These are phyloP conservation scores for Lachnellula subtilissima DNA, from an alignment of 2,329 filamentous ascomycete genomes.

Conservation along the genomic window DNA sequence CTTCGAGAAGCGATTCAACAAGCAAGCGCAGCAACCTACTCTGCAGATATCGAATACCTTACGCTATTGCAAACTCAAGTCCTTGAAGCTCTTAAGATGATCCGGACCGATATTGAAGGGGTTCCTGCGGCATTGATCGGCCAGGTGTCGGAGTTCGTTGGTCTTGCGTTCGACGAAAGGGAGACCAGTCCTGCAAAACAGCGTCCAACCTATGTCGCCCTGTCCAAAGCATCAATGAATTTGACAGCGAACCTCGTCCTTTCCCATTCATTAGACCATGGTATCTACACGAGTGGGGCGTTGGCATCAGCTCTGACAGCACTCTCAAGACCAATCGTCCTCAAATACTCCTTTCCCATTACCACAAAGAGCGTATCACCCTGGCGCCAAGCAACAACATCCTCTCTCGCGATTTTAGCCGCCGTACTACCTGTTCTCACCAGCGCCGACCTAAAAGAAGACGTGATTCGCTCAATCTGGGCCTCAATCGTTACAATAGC, in stretches of 20 bases:
- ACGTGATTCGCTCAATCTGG: slow-evolving; percentile 61
- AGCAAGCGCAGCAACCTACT: slow-evolving; percentile 63
- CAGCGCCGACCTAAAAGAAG: slow-evolving; percentile 42
- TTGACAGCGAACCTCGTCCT: slow-evolving; percentile 59
- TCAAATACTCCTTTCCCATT: slow-evolving; percentile 76
- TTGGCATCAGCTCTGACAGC: slow-evolving; percentile 61
- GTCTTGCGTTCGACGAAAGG: slow-evolving; percentile 56
- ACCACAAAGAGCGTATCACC: slow-evolving; percentile 66
- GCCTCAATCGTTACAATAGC: slow-evolving; percentile 58
- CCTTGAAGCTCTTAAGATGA: slow-evolving; percentile 60
- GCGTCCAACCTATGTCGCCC: slow-evolving; percentile 79
- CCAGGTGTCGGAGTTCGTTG: slow-evolving; percentile 65
- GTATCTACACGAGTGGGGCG: slow-evolving; percentile 66
- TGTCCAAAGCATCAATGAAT: slow-evolving; percentile 77
- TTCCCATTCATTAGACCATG: slow-evolving; percentile 54
- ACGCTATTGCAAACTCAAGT: slow-evolving; percentile 69
- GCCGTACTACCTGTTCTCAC: slow-evolving; percentile 58
- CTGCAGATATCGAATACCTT: slow-evolving; percentile 66
- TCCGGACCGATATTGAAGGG: slow-evolving; percentile 60
- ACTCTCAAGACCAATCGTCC: slow-evolving; percentile 62
- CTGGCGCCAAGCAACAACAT: slow-evolving; percentile 76
- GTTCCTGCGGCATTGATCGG: slow-evolving; percentile 64
- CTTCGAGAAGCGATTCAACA: slow-evolving; percentile 66
- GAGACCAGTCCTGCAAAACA: slow-evolving; percentile 34
- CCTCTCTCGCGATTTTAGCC: slow-evolving; percentile 63